Evolutionary conservation across 2,329 filamentous ascomycete genomes (phyloP), one percentile per base, ranked within the genome.

Genomic region (Alternaria brassicicola): DNA sequence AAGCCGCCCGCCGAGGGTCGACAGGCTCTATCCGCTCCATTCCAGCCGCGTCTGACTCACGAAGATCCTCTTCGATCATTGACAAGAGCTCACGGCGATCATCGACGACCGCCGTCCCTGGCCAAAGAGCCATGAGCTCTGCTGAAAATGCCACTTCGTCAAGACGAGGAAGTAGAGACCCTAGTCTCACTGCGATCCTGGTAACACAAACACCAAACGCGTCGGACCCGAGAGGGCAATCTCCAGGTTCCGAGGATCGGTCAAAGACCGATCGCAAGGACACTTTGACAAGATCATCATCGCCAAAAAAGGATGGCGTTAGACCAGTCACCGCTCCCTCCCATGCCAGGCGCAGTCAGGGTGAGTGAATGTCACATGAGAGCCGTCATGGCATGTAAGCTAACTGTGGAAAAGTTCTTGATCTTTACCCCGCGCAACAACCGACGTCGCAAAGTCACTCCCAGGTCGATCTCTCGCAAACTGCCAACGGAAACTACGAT

Each of bases 161-260:
- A 10, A 69, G 76, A 52, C 68, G 76, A 59, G 75, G 72, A 9
- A 78, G 76, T 53, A 74, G 70, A 45, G 76, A 78, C 61, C 71
- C 76, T n/a, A 78, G 75, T 59, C 56, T 78, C 41, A 78, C 76
- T 19, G 74, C 75, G 3, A 77, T 78, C 50, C 62, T 78, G 19
- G 73, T 78, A 26, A 78, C 76, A n/a, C 72, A 77, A 38, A 71
- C 72, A 12, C 69, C 67, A n/a, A 74, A 74, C 43, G 50, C 64
- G 3, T 57, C 71, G 12, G 74, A 77, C 9, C 57, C 57, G 6
- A 72, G 66, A 49, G 68, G 66, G 30, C 42, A 60, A 10, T 48
- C 56, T 35, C 50, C 53, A 25, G 59, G 51, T 23, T 39, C 64
- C 13, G 65, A 65, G 2, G 57, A 63, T 36, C 63, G 64, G 23